Percentiles rank a stretch among this genome's conserved stretches.
phyloP scores from a whole-genome alignment of 805 yeast species.

The Ascoidea asiatica region DNA sequence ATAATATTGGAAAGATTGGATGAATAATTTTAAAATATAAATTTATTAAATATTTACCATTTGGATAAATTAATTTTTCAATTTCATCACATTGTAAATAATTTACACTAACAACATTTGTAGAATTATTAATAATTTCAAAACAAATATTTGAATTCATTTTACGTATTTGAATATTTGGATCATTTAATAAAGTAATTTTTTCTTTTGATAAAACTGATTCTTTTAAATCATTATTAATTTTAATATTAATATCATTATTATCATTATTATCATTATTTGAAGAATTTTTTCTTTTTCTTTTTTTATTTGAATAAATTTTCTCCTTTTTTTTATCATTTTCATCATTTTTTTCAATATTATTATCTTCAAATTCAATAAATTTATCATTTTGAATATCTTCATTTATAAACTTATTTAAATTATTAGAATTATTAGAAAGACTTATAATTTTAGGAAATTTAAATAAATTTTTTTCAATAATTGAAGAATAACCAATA shows the following conservation, averaged over 20 bases:
- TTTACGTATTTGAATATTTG: constrained; percentile 12
- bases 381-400: constrained; percentile 5
- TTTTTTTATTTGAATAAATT: too few relatives aligned
- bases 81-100: constrained; percentile 17
- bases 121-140: constrained; percentile 15
- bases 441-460: constrained; percentile 4
- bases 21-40: constrained; percentile 16
- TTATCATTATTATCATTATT: constrained; percentile 6
- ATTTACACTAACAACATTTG: constrained; percentile 14
- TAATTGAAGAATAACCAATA: constrained; percentile 15
- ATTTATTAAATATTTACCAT: constrained; percentile 13
- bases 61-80: constrained; percentile 15
- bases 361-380: too few relatives aligned
- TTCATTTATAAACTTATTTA: too few relatives aligned
- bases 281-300: background rate
- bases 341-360: too few relatives aligned
- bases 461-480: constrained; percentile 14
- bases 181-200: constrained; percentile 1
- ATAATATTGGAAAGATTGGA: constrained; percentile 15
- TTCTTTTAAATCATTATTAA: background rate
- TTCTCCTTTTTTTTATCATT: constrained; percentile 10
- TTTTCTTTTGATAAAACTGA: constrained; percentile 1
- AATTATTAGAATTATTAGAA: background rate
- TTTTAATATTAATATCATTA: too few relatives aligned
- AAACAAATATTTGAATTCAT: constrained; percentile 14